Percentiles rank a stretch among this genome's conserved stretches.
Conservation (phyloP, 148 eudicot species). For the Rheum nobile region DNA sequence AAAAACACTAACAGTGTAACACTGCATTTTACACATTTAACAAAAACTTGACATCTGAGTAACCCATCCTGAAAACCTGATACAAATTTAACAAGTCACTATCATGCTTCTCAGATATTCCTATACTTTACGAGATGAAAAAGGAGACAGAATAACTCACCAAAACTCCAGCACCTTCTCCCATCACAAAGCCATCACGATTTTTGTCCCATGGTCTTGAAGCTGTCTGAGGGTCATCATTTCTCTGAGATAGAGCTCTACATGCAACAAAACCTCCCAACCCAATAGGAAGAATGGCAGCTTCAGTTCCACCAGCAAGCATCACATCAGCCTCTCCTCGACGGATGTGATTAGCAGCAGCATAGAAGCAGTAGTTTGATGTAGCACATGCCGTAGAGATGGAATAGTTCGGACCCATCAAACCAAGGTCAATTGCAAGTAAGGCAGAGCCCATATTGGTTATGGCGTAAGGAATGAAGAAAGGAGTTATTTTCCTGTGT, state of each 20-base stretch:
- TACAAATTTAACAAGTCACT: neutral
- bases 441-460: conserved; percentile 92
- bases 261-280: conserved; percentile 95
- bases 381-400: conserved; percentile 96
- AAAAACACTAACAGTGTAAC: neutral
- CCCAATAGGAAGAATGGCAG: conserved; percentile 88
- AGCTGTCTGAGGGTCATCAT: conserved; percentile 84
- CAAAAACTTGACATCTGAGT: neutral
- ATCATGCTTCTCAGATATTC: neutral
- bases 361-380: conserved; percentile 77
- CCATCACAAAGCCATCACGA: conserved; percentile 96
- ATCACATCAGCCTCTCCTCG: conserved; percentile 94
- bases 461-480: conserved; percentile 85
- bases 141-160: conserved; percentile 25
- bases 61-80: neutral
- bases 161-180: conserved; percentile 94
- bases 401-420: conserved; percentile 94
- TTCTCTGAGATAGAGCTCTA: conserved; percentile 86
- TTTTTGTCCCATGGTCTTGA: conserved; percentile 96
- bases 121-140: neutral
- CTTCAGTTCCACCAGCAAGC: conserved; percentile 93
- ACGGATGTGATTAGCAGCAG: conserved; percentile 92
- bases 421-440: conserved; percentile 85
- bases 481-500: conserved; percentile 75
- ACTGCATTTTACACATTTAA: neutral